phyloP scores from a whole-genome alignment of 2,329 filamentous ascomycete species.

The Conoideocrella luteorostrata region DNA sequence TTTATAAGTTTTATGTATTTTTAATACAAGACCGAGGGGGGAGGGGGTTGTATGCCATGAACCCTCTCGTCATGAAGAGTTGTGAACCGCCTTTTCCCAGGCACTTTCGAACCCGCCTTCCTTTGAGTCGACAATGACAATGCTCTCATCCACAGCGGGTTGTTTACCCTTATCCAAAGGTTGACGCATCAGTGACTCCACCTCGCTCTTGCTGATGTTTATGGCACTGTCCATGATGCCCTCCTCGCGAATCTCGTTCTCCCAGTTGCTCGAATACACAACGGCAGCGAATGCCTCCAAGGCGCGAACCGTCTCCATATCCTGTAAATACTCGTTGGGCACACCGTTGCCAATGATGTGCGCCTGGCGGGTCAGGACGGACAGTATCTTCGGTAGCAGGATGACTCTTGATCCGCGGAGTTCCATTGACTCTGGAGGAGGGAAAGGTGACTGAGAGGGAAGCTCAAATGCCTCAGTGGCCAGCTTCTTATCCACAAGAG shows the following conservation, averaged over 20 bases:
- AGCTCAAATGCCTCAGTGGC: conserved; percentile 70
- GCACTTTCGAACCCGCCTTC: conserved; percentile 56
- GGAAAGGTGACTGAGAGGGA: conserved; percentile 24
- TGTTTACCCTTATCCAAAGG: conserved; percentile 30
- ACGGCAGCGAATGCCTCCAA: conserved; percentile 80
- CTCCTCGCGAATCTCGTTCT: conserved; percentile 54
- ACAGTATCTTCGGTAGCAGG: conserved; percentile 79
- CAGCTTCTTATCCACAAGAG: conserved; percentile 76
- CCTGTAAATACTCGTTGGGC: conserved; percentile 63
- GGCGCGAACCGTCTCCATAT: conserved; percentile 70
- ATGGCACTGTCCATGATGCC: conserved; percentile 32
- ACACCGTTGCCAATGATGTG: conserved; percentile 79
- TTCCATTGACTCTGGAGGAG: conserved; percentile 45
- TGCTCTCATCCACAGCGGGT: conserved; percentile 24
- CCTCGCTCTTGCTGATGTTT: conserved; percentile 22
- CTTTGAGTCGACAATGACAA: conserved; percentile 45
- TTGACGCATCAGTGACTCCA: conserved; percentile 11
- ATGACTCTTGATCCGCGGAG: conserved; percentile 53
- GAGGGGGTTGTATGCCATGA: neutral
- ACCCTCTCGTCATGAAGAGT: conserved; percentile 16
- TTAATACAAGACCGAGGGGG: conserved; percentile 1
- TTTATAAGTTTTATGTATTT: no score
- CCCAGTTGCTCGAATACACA: conserved; percentile 81
- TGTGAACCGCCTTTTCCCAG: conserved; percentile 56
- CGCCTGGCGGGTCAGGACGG: conserved; percentile 84